phyloP scores from a whole-genome alignment of 73 alveolate genomes.

The Breviolum minutum region DNA sequence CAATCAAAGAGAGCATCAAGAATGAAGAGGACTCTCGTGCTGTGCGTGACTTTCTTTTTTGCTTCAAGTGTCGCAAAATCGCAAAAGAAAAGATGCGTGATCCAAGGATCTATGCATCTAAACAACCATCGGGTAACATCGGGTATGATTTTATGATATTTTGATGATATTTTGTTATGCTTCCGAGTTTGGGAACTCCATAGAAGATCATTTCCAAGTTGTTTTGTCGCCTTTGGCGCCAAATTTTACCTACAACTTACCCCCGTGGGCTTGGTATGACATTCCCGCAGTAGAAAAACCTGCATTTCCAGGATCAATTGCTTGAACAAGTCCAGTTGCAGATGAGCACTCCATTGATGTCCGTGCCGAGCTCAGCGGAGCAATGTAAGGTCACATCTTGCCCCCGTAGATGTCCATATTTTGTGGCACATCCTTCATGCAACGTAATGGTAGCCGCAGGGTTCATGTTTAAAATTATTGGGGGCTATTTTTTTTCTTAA shows the following conservation, averaged over 20 bases:
- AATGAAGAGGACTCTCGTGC: conserved; percentile 55
- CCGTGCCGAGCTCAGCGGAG: conserved; percentile 29
- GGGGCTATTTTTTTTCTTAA: no score
- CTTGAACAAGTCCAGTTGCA: conserved; percentile 89
- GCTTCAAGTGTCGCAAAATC: neutral
- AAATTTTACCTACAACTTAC: no score
- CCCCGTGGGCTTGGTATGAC: neutral
- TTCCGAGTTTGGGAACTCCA: no score
- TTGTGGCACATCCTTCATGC: no score
- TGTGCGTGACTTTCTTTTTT: neutral
- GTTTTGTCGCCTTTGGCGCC: no score
- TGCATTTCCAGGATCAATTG: conserved; percentile 66
- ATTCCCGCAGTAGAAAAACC: neutral
- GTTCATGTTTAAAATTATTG: no score
- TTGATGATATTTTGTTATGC: no score
- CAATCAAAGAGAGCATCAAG: conserved; percentile 89
- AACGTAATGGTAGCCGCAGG: no score
- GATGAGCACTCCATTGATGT: conserved; percentile 95
- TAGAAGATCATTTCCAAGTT: neutral
- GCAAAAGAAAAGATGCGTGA: neutral
- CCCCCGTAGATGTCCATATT: no score
- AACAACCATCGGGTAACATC: neutral
- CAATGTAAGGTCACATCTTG: no score
- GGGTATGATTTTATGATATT: no score
- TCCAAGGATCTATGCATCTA: neutral